Conservation (phyloP, 2,329 filamentous ascomycete genomes). For the Xylariales sp. region DNA sequence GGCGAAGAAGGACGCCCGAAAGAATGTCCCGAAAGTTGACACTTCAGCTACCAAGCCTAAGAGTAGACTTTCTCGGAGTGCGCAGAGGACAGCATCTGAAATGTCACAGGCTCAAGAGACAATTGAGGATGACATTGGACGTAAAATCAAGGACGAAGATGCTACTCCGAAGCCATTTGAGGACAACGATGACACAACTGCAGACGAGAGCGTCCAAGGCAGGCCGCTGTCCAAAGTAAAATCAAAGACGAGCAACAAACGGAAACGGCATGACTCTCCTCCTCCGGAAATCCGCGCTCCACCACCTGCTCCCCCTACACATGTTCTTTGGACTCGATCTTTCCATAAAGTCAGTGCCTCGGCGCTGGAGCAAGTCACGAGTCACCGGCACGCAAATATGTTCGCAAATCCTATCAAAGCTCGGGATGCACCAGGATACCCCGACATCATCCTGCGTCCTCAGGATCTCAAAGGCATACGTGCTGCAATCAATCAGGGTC, state of each 20-base stretch:
- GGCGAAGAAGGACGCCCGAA: conserved; percentile 31
- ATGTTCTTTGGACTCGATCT: conserved; percentile 71
- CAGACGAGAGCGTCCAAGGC: conserved; percentile 46
- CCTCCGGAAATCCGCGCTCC: conserved; percentile 36
- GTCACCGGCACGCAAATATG: conserved; percentile 73
- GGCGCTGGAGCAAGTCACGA: conserved; percentile 70
- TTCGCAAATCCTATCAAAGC: conserved; percentile 73
- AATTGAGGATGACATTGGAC: conserved; percentile 36
- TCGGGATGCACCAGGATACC: conserved; percentile 71
- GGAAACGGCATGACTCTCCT: conserved; percentile 53
- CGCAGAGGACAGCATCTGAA: conserved; percentile 25
- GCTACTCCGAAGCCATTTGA: conserved; percentile 50
- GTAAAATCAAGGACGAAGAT: conserved; percentile 56
- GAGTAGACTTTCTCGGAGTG: conserved; percentile 31
- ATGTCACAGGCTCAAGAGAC: conserved; percentile 44
- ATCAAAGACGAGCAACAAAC: conserved; percentile 40
- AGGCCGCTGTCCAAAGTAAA: conserved; percentile 27
- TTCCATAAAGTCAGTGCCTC: conserved; percentile 69
- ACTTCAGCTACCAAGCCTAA: conserved; percentile 16
- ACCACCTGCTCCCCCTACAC: conserved; percentile 53
- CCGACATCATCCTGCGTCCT: conserved; percentile 66
- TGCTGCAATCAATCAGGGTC: conserved; percentile 69
- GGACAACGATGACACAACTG: conserved; percentile 51
- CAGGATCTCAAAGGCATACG: conserved; percentile 77
- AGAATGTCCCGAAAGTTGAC: conserved; percentile 21